Base-by-base conservation (phyloP, 306 rosid species). In the Rubus idaeus region DNA sequence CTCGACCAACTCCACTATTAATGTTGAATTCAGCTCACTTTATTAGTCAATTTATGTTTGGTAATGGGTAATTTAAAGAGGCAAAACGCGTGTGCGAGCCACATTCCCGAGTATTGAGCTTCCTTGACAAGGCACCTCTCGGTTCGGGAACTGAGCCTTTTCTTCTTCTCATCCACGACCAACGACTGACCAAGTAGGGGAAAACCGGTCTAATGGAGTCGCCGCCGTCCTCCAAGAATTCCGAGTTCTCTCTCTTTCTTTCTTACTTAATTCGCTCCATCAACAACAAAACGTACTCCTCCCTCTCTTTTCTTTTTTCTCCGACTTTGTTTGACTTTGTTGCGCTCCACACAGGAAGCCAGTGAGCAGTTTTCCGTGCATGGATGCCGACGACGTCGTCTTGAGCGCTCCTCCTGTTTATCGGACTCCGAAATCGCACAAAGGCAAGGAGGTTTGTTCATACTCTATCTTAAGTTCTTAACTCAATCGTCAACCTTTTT, bases 361-460 rank as follows among this genome's bases (percentile, higher is more conserved):
- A 4, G 37, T 47, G 20, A 70, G 74, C 64, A 62, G 41, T 74
- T 83, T 84, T 55, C 68, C n/a, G 17, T 64, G 76, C 57, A 82
- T 87, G 89, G 92, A 91, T 73, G 73, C 89, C 57, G 94, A 88
- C 60, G 94, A 88, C 26, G 87, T 87, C 11, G 46, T 88, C 20
- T 89, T 81, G 80, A 73, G 84, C 53, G 69, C 93, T 40, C 77
- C 69, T 65, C 55, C 75, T 66, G 67, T 76, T 35, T 65, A 18
- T 16, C 78, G 73, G 52, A 65, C 82, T 55, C 23, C 86, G 30
- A 80, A 83, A 70, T 72, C 79, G 53, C 77, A 57, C 56, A 87
- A 82, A 45, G 81, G 78, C 41, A 86, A 87, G 68, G 91, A 80
- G 90, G 97, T 89, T 81, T 52, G 9, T 3, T 51, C 37, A 23